Evolutionary conservation across 495 filamentous ascomycete genomes (phyloP).

Genomic region (Aspergillus sparsus): DNA sequence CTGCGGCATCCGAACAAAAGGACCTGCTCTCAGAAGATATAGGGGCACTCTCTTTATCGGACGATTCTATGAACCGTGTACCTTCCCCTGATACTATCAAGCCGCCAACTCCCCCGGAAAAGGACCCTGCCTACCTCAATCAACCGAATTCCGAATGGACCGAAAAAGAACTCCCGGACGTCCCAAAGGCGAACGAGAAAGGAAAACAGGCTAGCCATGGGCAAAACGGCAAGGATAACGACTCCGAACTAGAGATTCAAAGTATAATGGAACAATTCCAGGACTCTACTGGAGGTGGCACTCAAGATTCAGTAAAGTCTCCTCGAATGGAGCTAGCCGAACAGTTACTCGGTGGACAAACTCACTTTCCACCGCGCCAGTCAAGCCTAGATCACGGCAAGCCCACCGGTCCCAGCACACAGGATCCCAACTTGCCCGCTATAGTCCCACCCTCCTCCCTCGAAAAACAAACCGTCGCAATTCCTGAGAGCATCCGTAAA

Average conservation of each 20-base stretch:
- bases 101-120: slow-evolving; percentile 44
- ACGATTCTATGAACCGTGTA: slow-evolving; percentile 23
- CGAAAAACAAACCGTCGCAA: slow-evolving; percentile 25
- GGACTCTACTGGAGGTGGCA: slow-evolving; percentile 64
- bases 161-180: slow-evolving; percentile 56
- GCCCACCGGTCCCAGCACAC: slow-evolving; percentile 7
- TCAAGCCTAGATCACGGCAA: slow-evolving; percentile 77
- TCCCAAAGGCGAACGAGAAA: slow-evolving; percentile 55
- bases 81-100: slow-evolving; percentile 23
- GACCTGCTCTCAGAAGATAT: slow-evolving; percentile 34
- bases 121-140: slow-evolving; percentile 61
- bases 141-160: slow-evolving; percentile 50
- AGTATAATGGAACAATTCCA: slow-evolving; percentile 90
- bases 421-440: neutral
- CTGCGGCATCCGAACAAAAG: slow-evolving; percentile 25
- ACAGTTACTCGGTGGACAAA: slow-evolving; percentile 61
- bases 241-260: slow-evolving; percentile 84
- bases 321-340: slow-evolving; percentile 72
- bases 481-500: slow-evolving; percentile 24
- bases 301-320: slow-evolving; percentile 77
- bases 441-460: slow-evolving; percentile 23
- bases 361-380: slow-evolving; percentile 75
- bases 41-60: slow-evolving; percentile 40
- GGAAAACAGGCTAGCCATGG: slow-evolving; percentile 48
- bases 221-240: slow-evolving; percentile 61